Evolutionary conservation across 345 rosid genomes (phyloP).

Genomic region (Populus davidiana): DNA sequence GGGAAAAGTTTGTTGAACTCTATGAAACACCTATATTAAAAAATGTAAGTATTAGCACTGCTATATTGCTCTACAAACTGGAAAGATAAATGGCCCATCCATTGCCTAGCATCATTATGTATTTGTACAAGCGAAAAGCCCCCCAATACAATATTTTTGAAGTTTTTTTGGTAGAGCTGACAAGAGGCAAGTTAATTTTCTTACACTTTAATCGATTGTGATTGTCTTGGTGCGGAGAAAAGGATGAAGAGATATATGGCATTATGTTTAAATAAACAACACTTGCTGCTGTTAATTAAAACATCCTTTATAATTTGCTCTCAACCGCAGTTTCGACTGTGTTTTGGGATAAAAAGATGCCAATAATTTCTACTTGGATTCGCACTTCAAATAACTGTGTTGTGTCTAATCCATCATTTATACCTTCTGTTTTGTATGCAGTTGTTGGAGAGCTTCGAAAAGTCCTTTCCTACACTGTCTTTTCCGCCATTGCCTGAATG

Average conservation of each 20-base stretch:
- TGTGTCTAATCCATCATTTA: background rate
- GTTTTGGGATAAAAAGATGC: background rate
- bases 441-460: constrained; percentile 84
- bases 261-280: background rate
- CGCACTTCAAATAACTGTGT: background rate
- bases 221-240: background rate
- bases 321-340: background rate
- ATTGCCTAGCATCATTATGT: background rate
- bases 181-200: background rate
- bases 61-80: background rate
- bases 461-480: constrained; percentile 61
- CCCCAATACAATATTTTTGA: background rate
- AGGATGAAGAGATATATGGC: background rate
- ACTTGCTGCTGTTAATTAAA: background rate
- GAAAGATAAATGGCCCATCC: background rate
- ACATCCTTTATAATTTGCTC: background rate
- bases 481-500: constrained; percentile 87
- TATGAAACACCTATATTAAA: constrained; percentile 82
- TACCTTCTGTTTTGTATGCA: constrained; percentile 26
- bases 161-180: background rate
- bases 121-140: background rate
- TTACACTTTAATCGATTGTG: background rate
- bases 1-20: constrained; percentile 91
- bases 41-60: constrained; percentile 51
- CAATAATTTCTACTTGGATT: background rate